These are phyloP conservation scores for Leccinellum albellum DNA, from an alignment of 768 basidiomycete species.

Conservation along the genomic window DNA sequence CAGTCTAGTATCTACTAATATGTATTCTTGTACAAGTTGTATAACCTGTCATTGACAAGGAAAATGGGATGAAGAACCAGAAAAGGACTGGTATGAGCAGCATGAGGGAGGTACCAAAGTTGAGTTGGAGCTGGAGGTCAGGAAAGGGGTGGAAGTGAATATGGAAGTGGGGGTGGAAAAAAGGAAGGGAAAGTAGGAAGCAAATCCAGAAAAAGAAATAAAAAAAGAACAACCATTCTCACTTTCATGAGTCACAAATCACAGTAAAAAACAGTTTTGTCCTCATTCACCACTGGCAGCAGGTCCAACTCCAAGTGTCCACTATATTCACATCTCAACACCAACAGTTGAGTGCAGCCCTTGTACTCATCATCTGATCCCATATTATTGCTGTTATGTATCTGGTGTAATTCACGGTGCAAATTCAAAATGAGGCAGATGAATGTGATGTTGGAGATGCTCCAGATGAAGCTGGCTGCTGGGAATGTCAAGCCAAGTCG, in stretches of 20 bases:
- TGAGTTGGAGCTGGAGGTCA: background rate
- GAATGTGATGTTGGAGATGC: conserved; percentile 30
- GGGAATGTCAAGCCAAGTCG: background rate
- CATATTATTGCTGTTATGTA: background rate
- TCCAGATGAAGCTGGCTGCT: conserved; percentile 40
- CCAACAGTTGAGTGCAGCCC: conserved; percentile 2
- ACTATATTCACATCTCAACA: background rate
- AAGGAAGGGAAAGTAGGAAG: too few relatives aligned
- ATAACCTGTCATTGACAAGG: background rate
- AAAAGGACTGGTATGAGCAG: background rate
- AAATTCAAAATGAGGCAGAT: conserved; percentile 34
- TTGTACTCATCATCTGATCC: background rate
- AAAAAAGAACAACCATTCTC: background rate
- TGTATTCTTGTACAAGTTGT: too few relatives aligned
- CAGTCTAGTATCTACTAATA: too few relatives aligned
- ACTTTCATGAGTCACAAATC: background rate
- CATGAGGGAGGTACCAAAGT: background rate
- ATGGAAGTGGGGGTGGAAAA: background rate
- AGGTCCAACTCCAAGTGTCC: background rate
- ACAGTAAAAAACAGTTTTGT: background rate
- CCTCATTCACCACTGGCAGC: background rate
- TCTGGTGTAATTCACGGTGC: conserved; percentile 13
- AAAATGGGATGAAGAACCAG: background rate
- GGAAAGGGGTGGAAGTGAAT: background rate
- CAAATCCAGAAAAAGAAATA: background rate